Evolutionary conservation across 345 rosid genomes (phyloP), one percentile per base, ranked within the genome.

Genomic region (Turritis glabra): DNA sequence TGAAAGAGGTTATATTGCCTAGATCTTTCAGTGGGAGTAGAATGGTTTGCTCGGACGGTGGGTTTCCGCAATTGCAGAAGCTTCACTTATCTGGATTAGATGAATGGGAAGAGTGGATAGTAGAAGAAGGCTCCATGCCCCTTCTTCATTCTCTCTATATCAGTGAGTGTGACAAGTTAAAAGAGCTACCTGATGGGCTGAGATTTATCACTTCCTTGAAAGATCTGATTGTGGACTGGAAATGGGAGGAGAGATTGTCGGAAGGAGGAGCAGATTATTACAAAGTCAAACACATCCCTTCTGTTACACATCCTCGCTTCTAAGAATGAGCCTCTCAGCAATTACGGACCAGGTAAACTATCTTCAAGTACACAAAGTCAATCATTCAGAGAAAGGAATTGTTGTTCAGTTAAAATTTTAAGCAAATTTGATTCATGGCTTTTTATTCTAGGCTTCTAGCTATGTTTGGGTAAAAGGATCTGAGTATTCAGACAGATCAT

Each of bases 271-370:
- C 76, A 54, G 83, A 79, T 53, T 68, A 62, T 44, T 64, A 67
- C 74, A 79, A 73, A 79, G 50, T 84, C 21, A 32, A 79, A 55
- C 83, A 74, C 61, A 77, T 81, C 5, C 83, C 87, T 3, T 3
- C 3, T 26, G 0, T 26, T 26, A 0, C 35, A n/a, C n/a, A n/a
- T n/a, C n/a, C n/a, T n/a, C n/a, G n/a, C n/a, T n/a, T n/a, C n/a
- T n/a, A n/a, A n/a, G n/a, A n/a, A n/a, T n/a, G n/a, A n/a, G n/a
- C n/a, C n/a, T n/a, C n/a, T n/a, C n/a, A n/a, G n/a, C n/a, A n/a
- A n/a, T n/a, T n/a, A n/a, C n/a, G n/a, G n/a, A n/a, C n/a, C n/a
- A n/a, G n/a, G n/a, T n/a, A n/a, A n/a, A n/a, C n/a, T n/a, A n/a
- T n/a, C n/a, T n/a, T n/a, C n/a, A n/a, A n/a, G n/a, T n/a, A n/a